phyloP scores from a whole-genome alignment of 2,329 filamentous ascomycete species.

The Aspergillus ochraceus region DNA sequence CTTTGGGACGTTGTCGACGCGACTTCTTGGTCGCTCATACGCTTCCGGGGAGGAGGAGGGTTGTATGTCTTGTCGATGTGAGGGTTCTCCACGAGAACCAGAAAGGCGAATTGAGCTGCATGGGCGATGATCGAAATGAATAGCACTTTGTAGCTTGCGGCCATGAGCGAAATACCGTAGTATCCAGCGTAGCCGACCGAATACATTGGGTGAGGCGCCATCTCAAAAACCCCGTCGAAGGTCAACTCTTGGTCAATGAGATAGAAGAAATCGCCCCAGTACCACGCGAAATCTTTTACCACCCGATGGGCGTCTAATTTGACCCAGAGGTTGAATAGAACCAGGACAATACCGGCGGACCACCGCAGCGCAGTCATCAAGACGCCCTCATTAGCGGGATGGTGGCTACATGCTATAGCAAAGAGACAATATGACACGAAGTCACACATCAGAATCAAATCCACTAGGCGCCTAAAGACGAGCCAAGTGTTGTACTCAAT shows the following conservation, averaged over 20 bases:
- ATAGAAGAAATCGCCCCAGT: slow-evolving; percentile 99
- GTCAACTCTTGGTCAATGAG: slow-evolving; percentile 96
- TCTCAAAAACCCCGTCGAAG: slow-evolving; percentile 98
- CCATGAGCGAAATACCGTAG: slow-evolving; percentile 98
- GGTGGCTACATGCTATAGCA: slow-evolving; percentile 80
- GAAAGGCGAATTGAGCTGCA: slow-evolving; percentile 89
- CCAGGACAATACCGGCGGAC: slow-evolving; percentile 72
- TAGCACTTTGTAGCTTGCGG: slow-evolving; percentile 93
- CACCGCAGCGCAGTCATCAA: slow-evolving; percentile 73
- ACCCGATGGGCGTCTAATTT: slow-evolving; percentile 97
- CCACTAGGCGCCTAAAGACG: slow-evolving; percentile 90
- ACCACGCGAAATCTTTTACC: slow-evolving; percentile 99
- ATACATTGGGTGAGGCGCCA: slow-evolving; percentile 99
- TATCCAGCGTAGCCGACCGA: slow-evolving; percentile 97
- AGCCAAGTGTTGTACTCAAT: slow-evolving; percentile 99
- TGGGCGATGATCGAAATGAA: slow-evolving; percentile 96
- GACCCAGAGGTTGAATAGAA: slow-evolving; percentile 97
- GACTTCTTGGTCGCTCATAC: slow-evolving; percentile 33
- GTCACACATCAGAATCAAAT: slow-evolving; percentile 98
- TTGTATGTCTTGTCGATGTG: slow-evolving; percentile 99
- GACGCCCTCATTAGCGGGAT: slow-evolving; percentile 69
- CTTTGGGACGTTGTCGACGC: slow-evolving; percentile 30
- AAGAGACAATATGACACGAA: slow-evolving; percentile 97
- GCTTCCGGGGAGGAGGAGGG: slow-evolving; percentile 71
- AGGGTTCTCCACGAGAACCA: slow-evolving; percentile 89